Base-by-base conservation (phyloP, 306 rosid genomes). In the Elaeagnus macrophylla region DNA sequence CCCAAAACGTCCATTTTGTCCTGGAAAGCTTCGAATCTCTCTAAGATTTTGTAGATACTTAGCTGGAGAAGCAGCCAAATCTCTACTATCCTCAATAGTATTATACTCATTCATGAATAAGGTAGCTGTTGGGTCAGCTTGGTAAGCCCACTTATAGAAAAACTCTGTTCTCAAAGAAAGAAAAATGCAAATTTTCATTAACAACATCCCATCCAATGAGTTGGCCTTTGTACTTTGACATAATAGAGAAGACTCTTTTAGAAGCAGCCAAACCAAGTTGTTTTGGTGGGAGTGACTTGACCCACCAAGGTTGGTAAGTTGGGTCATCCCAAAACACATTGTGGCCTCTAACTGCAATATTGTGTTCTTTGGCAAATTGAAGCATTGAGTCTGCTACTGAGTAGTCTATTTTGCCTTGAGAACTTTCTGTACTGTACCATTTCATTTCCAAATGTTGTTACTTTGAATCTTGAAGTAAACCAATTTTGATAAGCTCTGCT, bases 371-470 rank as follows among this genome's bases (percentile, higher is more conserved):
- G 6, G 88, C 72, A 52, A 77, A 81, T 9, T 14, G 39, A n/a
- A 90, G 37, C 95, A 90, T 73, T 42, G 76, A 65, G 50, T 90
- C 94, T 0, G 90, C 59, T 0, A 8, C 53, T 0, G 74, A 20
- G 56, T 83, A 89, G 75, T 82, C 65, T 19, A 62, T 75, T 0
- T 10, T 37, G 39, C 97, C 93, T 2, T 0, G 81, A 0, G 54
- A 11, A 0, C 1, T 5, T 53, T 89, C 97, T 0, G 51, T 89
- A 67, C 59, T 64, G 65, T 85, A 78, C 97, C 95, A 89, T 41
- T 89, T 89, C 97, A 89, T 85, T 67, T 85, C 97, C 84, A 44
- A 85, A 89, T 16, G 73, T 64, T 9, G 97, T 67, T 39, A 79
- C 81, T 5, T 66, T 67, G 81, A 89, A 89, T 54, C 84, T 79